A percentile compares a stretch with the other conserved stretches of the same genome.
Conservation (phyloP, 1,284 basidiomycete species). For the Cryptococcus sp. region DNA sequence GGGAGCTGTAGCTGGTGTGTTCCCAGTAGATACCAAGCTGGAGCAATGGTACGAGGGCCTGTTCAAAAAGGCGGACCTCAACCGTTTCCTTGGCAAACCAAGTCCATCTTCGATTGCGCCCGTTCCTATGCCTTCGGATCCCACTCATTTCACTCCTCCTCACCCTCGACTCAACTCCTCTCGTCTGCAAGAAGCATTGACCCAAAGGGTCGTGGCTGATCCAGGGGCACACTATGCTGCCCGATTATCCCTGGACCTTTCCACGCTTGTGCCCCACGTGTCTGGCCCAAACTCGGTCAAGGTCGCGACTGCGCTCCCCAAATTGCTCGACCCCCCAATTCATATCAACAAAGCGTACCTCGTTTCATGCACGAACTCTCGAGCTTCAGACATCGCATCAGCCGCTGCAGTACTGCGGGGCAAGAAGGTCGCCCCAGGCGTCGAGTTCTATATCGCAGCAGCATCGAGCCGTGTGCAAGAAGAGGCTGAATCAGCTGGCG, state of each 20-base stretch:
- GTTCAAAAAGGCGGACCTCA: conserved; percentile 73
- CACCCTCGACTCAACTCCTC: conserved; percentile 85
- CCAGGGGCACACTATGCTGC: conserved; percentile 79
- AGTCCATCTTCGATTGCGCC: conserved; percentile 37
- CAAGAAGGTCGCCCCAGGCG: conserved; percentile 79
- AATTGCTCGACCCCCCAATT: conserved; percentile 72
- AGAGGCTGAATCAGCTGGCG: conserved; percentile 79
- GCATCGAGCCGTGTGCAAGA: conserved; percentile 89
- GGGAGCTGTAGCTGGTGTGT: conserved; percentile 94
- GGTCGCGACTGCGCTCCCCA: conserved; percentile 83
- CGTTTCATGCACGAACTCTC: conserved; percentile 97
- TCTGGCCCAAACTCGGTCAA: conserved; percentile 99
- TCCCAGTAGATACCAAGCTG: conserved; percentile 85
- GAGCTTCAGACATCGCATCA: conserved; percentile 89
- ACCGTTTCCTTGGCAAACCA: conserved; percentile 64
- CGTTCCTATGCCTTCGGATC: conserved; percentile 37
- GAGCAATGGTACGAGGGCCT: conserved; percentile 85
- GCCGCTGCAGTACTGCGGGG: conserved; percentile 87
- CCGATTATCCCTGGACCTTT: conserved; percentile 88
- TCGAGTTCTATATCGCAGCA: conserved; percentile 97
- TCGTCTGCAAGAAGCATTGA: conserved; percentile 68
- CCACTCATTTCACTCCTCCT: conserved; percentile 48
- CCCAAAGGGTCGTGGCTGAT: conserved; percentile 68
- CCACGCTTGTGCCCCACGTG: conserved; percentile 90
- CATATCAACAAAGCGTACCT: conserved; percentile 97